Conservation (phyloP, 2,329 filamentous ascomycete species). For the Fusarium sp. region DNA sequence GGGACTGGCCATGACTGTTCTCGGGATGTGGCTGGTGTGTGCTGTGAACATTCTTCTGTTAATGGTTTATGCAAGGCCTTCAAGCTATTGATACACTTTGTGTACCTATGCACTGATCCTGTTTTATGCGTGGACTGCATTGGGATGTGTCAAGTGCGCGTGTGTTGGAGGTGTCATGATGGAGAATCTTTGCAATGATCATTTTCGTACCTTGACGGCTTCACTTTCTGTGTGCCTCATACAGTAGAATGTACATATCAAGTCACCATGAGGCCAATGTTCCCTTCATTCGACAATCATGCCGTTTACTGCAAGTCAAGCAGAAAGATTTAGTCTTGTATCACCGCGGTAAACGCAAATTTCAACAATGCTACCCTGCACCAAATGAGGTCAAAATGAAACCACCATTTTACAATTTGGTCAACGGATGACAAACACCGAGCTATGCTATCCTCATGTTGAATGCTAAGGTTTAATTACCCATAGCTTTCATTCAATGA, state of each 20-base stretch:
- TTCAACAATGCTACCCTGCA: not conserved
- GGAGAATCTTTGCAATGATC: not conserved
- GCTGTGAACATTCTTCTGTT: not conserved
- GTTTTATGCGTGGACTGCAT: not conserved
- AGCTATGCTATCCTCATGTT: no score
- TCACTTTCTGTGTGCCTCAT: not conserved
- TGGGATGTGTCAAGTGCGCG: not conserved
- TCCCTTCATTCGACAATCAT: accelerated
- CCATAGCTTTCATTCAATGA: no score
- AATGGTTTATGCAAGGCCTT: not conserved
- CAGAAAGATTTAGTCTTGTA: not conserved
- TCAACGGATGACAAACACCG: no score
- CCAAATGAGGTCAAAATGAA: not conserved
- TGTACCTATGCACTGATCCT: not conserved
- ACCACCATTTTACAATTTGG: no score
- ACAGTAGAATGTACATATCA: not conserved
- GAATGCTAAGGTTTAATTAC: no score
- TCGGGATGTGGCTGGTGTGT: not conserved
- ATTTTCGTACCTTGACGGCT: not conserved
- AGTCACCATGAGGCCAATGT: accelerated
- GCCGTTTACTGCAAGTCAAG: not conserved
- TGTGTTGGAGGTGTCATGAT: not conserved
- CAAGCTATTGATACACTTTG: not conserved
- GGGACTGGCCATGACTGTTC: not conserved
- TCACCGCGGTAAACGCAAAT: not conserved